Percentiles rank a stretch among this genome's conserved stretches.
phyloP scores from a whole-genome alignment of 2,329 filamentous ascomycete genomes.

The Aspergillus sp. region DNA sequence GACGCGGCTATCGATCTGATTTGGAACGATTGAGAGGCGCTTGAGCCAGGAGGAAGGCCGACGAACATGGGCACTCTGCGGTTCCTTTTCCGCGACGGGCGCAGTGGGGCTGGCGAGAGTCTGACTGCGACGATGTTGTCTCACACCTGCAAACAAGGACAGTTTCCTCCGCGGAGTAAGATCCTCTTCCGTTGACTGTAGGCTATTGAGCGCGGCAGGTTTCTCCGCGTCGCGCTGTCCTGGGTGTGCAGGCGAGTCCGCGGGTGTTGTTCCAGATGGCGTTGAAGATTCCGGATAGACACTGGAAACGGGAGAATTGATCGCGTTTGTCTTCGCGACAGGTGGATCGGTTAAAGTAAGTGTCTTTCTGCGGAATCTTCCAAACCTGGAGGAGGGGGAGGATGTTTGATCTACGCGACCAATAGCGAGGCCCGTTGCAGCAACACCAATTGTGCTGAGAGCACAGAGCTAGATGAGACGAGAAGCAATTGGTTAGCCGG shows the following conservation, averaged over 20 bases:
- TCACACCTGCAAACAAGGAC: constrained; percentile 20
- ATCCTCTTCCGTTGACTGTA: constrained; percentile 7
- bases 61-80: constrained; percentile 19
- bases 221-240: constrained; percentile 9
- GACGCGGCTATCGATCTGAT: constrained; percentile 41
- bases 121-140: constrained; percentile 30
- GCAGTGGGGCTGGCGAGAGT: constrained; percentile 28
- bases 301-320: constrained; percentile 9
- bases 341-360: constrained; percentile 15
- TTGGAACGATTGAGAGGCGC: constrained; percentile 48
- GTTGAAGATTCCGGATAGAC: constrained; percentile 15
- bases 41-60: constrained; percentile 50
- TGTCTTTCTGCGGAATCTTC: constrained; percentile 21
- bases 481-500: background rate
- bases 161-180: constrained; percentile 18
- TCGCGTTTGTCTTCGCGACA: constrained; percentile 9
- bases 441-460: constrained; percentile 56
- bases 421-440: constrained; percentile 52
- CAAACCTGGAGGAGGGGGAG: constrained; percentile 18
- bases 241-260: constrained; percentile 7
- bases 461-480: constrained; percentile 50
- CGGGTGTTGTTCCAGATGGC: constrained; percentile 10
- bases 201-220: constrained; percentile 7
- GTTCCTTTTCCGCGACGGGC: constrained; percentile 20
- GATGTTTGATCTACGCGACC: constrained; percentile 43